A percentile compares a stretch with the other conserved stretches of the same genome.
Evolutionary conservation across 202 grass and related monocot genomes (phyloP).

Genomic region (Schoenoplectus tabernaemontani): DNA sequence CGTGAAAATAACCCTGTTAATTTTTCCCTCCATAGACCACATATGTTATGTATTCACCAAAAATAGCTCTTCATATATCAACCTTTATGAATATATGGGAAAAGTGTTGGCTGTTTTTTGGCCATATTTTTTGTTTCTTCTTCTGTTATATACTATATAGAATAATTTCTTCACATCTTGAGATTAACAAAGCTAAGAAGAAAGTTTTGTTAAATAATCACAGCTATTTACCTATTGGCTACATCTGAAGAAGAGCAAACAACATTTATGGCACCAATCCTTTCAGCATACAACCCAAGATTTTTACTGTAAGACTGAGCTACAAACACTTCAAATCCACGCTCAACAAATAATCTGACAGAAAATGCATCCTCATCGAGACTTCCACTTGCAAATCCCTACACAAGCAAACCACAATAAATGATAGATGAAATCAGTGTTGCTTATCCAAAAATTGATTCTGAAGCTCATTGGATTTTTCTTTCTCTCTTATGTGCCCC

Average conservation of each 20-base stretch:
- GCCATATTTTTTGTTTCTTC: not conserved
- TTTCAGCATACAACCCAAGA: constrained; percentile 91
- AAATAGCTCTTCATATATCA: not conserved
- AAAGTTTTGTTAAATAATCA: not conserved
- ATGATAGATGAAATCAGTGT: too few species aligned
- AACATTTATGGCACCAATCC: constrained; percentile 81
- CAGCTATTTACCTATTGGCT: constrained; percentile 63
- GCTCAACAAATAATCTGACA: constrained; percentile 80
- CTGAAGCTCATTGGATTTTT: not conserved
- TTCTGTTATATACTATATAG: too few species aligned
- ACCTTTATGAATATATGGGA: not conserved
- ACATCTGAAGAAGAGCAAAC: constrained; percentile 69
- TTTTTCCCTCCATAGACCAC: too few species aligned
- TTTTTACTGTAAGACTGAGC: constrained; percentile 98
- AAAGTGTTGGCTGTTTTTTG: not conserved
- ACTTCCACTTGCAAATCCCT: constrained; percentile 98
- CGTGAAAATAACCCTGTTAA: not conserved
- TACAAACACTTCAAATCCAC: constrained; percentile 84
- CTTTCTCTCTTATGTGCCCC: not conserved
- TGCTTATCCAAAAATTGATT: not conserved
- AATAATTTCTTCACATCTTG: not conserved
- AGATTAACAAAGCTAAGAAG: not conserved
- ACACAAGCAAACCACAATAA: too few species aligned
- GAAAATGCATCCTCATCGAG: constrained; percentile 91
- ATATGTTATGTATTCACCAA: too few species aligned